These are phyloP conservation scores for Ustilago vetiveriae DNA, from an alignment of 1,284 basidiomycete genomes.

Conservation along the genomic window DNA sequence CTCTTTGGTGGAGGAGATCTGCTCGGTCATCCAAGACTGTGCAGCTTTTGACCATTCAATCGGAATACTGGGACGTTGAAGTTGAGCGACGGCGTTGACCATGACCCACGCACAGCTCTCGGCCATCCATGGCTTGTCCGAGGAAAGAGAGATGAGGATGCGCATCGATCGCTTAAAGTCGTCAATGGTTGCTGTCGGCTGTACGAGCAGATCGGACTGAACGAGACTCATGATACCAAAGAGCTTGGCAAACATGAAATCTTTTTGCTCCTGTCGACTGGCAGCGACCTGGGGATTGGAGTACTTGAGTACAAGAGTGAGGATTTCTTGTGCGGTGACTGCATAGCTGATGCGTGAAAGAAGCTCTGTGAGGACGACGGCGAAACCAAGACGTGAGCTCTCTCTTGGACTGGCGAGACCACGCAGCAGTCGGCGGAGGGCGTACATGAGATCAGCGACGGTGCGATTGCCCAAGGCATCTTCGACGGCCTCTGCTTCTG, in stretches of 20 bases:
- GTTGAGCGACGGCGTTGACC: slow-evolving; percentile 34
- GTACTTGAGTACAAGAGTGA: slow-evolving; percentile 57
- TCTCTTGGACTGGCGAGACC: slow-evolving; percentile 91
- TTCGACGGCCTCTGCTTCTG: slow-evolving; percentile 62
- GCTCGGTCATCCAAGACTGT: slow-evolving; percentile 40
- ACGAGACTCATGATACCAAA: slow-evolving; percentile 78
- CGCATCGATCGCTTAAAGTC: slow-evolving; percentile 76
- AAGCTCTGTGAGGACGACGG: slow-evolving; percentile 93
- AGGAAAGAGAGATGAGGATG: slow-evolving; percentile 77
- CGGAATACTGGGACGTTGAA: slow-evolving; percentile 12
- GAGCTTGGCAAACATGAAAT: slow-evolving; percentile 87
- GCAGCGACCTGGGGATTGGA: slow-evolving; percentile 66
- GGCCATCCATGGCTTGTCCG: slow-evolving; percentile 87
- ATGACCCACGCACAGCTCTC: slow-evolving; percentile 88
- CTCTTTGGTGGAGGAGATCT: slow-evolving; percentile 65
- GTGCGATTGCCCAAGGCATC: slow-evolving; percentile 72
- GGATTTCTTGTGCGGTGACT: slow-evolving; percentile 73
- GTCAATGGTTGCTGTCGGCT: slow-evolving; percentile 72
- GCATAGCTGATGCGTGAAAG: slow-evolving; percentile 78
- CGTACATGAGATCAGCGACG: slow-evolving; percentile 71
- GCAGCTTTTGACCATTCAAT: slow-evolving; percentile 44
- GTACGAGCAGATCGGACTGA: slow-evolving; percentile 73
- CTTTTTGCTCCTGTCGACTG: slow-evolving; percentile 89
- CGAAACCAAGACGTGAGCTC: slow-evolving; percentile 91
- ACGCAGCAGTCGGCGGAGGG: slow-evolving; percentile 65